phyloP scores from a whole-genome alignment of 1,139 yeast genomes.

The Kurtzmaniella natalensis region DNA sequence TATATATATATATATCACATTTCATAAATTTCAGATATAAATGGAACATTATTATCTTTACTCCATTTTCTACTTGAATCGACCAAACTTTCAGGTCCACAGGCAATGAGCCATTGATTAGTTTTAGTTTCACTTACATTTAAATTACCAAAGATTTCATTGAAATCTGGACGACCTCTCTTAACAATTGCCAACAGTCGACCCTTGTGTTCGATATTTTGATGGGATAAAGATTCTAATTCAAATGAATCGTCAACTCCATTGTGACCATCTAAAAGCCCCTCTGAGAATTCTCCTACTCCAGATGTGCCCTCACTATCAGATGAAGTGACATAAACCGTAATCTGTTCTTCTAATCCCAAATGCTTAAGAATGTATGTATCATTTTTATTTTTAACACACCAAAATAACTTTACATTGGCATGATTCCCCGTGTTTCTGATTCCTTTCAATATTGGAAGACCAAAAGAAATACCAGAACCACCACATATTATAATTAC shows the following conservation, averaged over 20 bases:
- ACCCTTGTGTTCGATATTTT: constrained; percentile 12
- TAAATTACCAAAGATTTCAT: constrained; percentile 22
- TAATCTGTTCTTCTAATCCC: constrained; percentile 19
- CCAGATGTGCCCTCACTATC: constrained; percentile 15
- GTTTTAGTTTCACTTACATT: constrained; percentile 22
- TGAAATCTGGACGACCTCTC: constrained; percentile 41
- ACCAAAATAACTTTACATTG: constrained; percentile 44
- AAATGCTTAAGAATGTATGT: constrained; percentile 32
- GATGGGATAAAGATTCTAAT: neutral
- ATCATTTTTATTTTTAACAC: constrained; percentile 43
- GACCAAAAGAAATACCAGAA: constrained; percentile 75
- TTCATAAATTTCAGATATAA: constrained; percentile 41
- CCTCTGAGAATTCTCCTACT: constrained; percentile 4
- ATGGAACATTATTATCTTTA: constrained; percentile 26
- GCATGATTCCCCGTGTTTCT: constrained; percentile 8
- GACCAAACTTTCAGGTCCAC: constrained; percentile 62
- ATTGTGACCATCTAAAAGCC: constrained; percentile 2
- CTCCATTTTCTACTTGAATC: constrained; percentile 46
- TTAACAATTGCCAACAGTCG: constrained; percentile 6
- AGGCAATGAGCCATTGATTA: constrained; percentile 57
- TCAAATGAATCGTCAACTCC: constrained; percentile 5
- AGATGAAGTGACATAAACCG: constrained; percentile 19
- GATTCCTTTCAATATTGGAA: constrained; percentile 51
- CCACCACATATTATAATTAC: constrained; percentile 76
- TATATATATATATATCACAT: too few species aligned